Base-by-base conservation (phyloP, 805 yeast species). In the Saturnispora serradocipensis region DNA sequence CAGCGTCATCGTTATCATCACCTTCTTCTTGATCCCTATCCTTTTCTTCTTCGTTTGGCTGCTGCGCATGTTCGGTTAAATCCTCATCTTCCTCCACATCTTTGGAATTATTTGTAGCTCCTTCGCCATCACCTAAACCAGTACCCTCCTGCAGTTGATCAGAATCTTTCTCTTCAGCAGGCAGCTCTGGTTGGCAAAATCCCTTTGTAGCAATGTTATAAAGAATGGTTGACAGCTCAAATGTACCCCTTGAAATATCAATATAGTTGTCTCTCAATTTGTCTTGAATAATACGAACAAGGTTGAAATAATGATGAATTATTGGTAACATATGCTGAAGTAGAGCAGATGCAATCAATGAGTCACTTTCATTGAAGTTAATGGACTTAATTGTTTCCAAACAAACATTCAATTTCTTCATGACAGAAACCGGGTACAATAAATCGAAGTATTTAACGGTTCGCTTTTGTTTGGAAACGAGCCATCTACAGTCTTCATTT, bases 51-150 rank as follows among this genome's bases (percentile, higher is more conserved):
- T 83, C 79, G 57, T 87, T 84, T 30, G 84, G 83, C 51, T 81
- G 79, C 59, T 84, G 88, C 18, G 80, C 81, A 54, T 78, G 76
- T 62, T 89, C 96, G 4, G 84, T 72, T 46, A 91, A 72, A 65
- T 93, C 96, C 55, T 89, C 97, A 58, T 90, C 97, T 49, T 90
- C 95, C 56, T 84, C 97, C 46, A 84, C 85, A 62, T 89, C 95
- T 48, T 88, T 84, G 0, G 91, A 80, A 58, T 85, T 80, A 59
- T 86, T 84, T 25, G 80, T 75, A 2, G 86, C 96, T 56, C 97
- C 98, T 51, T 76, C 82, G 28, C 73, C 72, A 51, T 78, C 82
- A 24, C 98, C 99, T 60, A 91, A 93, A 35, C 99, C 99, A 7
- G 96, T 87, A 45, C 97, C 98, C 43, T 87, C 93, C 42, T 85